Percentiles rank a stretch among this genome's conserved stretches.
Conservation (phyloP, 1,139 yeast genomes). For the Debaryomyces singareniensis region DNA sequence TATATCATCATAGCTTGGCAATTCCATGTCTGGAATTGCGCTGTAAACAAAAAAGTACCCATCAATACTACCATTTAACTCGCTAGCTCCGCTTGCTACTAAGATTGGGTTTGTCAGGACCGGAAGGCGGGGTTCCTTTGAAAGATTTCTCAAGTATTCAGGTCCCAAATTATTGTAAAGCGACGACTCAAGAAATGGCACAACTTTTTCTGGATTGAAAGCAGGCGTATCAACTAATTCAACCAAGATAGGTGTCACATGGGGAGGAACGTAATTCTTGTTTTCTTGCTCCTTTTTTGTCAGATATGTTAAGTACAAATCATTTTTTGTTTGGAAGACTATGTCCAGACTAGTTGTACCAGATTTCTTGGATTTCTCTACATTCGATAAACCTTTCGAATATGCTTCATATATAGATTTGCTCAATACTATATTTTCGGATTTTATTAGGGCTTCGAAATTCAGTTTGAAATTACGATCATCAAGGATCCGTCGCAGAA, state of each 20-base stretch:
- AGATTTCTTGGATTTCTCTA: constrained; percentile 7
- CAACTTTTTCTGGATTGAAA: constrained; percentile 55
- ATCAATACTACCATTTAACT: constrained; percentile 64
- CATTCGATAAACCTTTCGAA: constrained; percentile 9
- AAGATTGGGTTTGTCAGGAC: constrained; percentile 61
- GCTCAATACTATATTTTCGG: constrained; percentile 16
- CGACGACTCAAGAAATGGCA: constrained; percentile 71
- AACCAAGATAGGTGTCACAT: constrained; percentile 51
- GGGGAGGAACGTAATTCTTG: constrained; percentile 23
- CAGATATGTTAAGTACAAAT: constrained; percentile 17
- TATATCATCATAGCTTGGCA: constrained; percentile 43
- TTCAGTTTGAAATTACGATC: constrained; percentile 19
- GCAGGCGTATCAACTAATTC: constrained; percentile 73
- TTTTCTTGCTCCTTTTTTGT: constrained; percentile 20
- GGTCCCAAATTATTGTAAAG: constrained; percentile 55
- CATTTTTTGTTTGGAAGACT: neutral
- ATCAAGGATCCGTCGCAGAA: constrained; percentile 44
- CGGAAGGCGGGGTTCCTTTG: constrained; percentile 58
- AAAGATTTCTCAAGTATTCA: constrained; percentile 53
- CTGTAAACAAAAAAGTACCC: constrained; percentile 67
- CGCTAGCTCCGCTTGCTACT: constrained; percentile 75
- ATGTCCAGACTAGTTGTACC: constrained; percentile 12
- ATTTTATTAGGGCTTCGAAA: constrained; percentile 8
- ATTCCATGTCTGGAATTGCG: constrained; percentile 53
- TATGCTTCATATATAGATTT: constrained; percentile 23